These are phyloP conservation scores for Ceratocystis lukuohia DNA, from an alignment of 2,329 filamentous ascomycete genomes.

Conservation along the genomic window DNA sequence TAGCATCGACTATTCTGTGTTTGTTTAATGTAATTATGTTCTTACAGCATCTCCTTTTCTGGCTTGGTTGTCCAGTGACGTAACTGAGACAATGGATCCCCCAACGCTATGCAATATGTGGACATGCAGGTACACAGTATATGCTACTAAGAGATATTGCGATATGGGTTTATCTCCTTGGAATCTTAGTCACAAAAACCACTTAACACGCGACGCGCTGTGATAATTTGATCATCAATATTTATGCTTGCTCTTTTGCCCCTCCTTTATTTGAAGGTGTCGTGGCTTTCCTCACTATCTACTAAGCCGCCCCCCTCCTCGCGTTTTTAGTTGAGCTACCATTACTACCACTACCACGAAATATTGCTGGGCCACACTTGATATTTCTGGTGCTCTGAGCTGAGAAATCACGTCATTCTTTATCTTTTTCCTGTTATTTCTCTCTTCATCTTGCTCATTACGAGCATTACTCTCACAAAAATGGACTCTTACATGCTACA, in stretches of 20 bases:
- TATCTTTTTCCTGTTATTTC: not conserved
- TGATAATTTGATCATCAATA: not conserved
- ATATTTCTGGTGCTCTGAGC: not conserved
- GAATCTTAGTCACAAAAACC: not conserved
- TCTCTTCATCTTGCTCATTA: not conserved
- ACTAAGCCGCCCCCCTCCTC: not conserved
- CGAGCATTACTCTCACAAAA: constrained; percentile 21
- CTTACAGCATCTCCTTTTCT: not conserved
- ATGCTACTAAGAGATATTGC: not conserved
- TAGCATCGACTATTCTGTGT: not conserved
- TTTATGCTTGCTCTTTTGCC: constrained; percentile 8
- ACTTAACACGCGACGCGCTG: constrained; percentile 19
- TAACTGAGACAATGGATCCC: not conserved
- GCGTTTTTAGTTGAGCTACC: not conserved
- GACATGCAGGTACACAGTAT: not conserved
- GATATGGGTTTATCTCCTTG: not conserved
- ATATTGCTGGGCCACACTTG: not conserved
- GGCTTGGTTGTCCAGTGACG: not conserved
- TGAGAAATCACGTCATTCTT: not conserved
- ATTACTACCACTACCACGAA: not conserved
- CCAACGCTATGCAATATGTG: not conserved
- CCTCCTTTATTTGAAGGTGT: constrained; percentile 14
- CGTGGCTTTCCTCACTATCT: not conserved
- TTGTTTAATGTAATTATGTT: not conserved
- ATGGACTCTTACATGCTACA: constrained; percentile 67